phyloP scores from a whole-genome alignment of 129 eudicot species.

The Oenanthe sinensis region DNA sequence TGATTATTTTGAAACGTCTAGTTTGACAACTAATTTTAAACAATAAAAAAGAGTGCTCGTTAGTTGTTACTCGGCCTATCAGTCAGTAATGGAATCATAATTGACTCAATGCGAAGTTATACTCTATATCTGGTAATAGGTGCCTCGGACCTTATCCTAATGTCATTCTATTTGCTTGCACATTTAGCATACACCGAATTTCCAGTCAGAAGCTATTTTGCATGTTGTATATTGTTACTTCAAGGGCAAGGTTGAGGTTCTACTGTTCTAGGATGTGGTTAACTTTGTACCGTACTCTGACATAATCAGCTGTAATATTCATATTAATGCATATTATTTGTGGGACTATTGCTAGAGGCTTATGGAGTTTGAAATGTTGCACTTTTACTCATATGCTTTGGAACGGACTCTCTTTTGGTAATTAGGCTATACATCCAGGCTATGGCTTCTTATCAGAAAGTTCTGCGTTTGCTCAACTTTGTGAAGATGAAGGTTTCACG shows the following conservation, averaged over 20 bases:
- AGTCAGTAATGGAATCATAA: background rate
- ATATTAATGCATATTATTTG: background rate
- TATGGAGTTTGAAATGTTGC: constrained; percentile 6
- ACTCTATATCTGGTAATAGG: no score
- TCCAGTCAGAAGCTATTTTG: background rate
- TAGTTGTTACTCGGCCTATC: background rate
- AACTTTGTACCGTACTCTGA: background rate
- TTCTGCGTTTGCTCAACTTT: constrained; percentile 92
- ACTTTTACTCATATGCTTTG: constrained; percentile 18
- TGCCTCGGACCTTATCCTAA: background rate
- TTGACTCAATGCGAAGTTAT: no score
- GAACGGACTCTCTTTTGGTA: constrained; percentile 40
- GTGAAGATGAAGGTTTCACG: constrained; percentile 69
- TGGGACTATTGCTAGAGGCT: background rate
- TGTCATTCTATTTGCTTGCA: background rate
- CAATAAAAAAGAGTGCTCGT: background rate
- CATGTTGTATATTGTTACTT: background rate
- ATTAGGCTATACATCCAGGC: constrained; percentile 99
- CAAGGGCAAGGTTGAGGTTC: background rate
- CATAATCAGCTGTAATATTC: background rate
- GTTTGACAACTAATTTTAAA: background rate
- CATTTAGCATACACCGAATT: background rate
- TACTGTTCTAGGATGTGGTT: background rate
- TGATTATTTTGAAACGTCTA: background rate
- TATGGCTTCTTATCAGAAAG: constrained; percentile 96